Conservation (phyloP, 768 basidiomycete genomes). For the Lactarius pseudohatsudake region DNA sequence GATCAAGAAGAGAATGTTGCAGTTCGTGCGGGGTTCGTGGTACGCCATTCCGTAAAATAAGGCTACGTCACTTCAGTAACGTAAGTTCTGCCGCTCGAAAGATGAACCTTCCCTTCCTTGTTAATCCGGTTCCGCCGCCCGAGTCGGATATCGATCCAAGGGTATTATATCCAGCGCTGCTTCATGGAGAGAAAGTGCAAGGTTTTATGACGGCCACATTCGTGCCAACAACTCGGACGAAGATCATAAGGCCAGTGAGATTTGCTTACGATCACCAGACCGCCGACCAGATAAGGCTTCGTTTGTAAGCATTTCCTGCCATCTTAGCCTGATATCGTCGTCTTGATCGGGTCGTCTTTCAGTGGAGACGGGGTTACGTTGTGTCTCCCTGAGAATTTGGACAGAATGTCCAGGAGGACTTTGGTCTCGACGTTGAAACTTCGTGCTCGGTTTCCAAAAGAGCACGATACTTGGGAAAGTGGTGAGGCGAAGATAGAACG, state of each 20-base stretch:
- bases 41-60: constrained; percentile 30
- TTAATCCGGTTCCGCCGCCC: not conserved
- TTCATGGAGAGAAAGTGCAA: constrained; percentile 30
- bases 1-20: constrained; percentile 55
- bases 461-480: not conserved
- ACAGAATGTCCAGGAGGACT: rapidly evolving
- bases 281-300: not conserved
- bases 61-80: no score
- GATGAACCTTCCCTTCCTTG: not conserved
- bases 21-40: constrained; percentile 46
- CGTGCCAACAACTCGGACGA: not conserved
- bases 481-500: not conserved
- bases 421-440: not conserved
- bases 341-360: not conserved
- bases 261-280: not conserved
- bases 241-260: not conserved
- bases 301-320: not conserved
- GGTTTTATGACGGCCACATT: constrained; percentile 26
- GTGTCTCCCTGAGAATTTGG: not conserved
- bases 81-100: not conserved
- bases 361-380: not conserved
- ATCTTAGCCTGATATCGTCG: not conserved
- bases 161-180: constrained; percentile 3
- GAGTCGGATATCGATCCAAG: not conserved
- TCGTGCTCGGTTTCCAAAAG: not conserved